Evolutionary conservation across 192 early-diverging fungal species (phyloP).

Genomic region (Mortierella alpina): DNA sequence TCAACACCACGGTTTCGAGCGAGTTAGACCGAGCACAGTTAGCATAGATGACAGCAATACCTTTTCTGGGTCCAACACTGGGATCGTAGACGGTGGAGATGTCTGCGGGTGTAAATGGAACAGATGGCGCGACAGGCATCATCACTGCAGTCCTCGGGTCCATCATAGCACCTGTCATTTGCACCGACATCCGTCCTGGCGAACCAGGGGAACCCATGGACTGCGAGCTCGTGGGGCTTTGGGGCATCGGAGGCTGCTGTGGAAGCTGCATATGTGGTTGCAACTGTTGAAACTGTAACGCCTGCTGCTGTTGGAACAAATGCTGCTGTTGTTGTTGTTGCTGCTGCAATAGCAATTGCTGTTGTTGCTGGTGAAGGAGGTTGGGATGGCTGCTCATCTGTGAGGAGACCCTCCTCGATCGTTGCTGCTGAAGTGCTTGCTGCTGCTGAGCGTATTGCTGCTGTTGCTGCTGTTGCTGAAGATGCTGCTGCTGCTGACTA

Average conservation of each 20-base stretch:
- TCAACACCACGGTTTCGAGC: not conserved
- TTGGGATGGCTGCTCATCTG: no score
- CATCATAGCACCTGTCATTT: slow-evolving; percentile 3
- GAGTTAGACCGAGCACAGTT: no score
- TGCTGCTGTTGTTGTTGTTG: slow-evolving; percentile 40
- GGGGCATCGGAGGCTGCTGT: slow-evolving; percentile 19
- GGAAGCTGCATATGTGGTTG: slow-evolving; percentile 25
- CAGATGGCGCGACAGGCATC: not conserved
- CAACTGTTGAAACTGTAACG: slow-evolving; percentile 39
- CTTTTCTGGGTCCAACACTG: slow-evolving; percentile 36
- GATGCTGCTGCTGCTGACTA: slow-evolving; percentile 28
- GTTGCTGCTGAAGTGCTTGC: slow-evolving; percentile 14
- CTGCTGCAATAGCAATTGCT: slow-evolving; percentile 18
- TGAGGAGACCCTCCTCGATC: no score
- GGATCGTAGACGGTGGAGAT: slow-evolving; percentile 34
- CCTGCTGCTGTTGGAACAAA: slow-evolving; percentile 43
- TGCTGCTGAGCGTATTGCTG: slow-evolving; percentile 15
- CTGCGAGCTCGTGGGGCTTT: slow-evolving; percentile 39
- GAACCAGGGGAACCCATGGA: slow-evolving; percentile 45
- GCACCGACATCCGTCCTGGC: slow-evolving; percentile 17
- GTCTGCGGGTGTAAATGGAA: slow-evolving; percentile 23
- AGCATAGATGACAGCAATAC: slow-evolving; percentile 5
- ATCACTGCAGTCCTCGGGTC: slow-evolving; percentile 20
- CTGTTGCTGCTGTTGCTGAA: slow-evolving; percentile 16
- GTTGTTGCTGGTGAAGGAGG: not conserved